phyloP scores from a whole-genome alignment of 192 early-diverging fungal genomes.

The Phlyctochytrium bullatum region DNA sequence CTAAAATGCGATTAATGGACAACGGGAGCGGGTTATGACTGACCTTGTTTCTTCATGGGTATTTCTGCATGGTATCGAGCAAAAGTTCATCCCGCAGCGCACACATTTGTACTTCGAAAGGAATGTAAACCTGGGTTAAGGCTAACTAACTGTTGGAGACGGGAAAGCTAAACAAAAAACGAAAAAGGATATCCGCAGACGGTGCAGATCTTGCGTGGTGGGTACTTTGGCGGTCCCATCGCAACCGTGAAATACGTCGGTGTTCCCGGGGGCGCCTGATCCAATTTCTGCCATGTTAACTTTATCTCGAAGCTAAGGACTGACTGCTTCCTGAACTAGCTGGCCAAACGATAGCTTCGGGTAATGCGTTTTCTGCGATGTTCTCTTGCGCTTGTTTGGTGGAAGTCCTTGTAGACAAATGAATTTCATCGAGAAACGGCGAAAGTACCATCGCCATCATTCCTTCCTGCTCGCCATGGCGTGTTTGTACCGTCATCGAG shows the following conservation, averaged over 20 bases:
- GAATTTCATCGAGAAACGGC: not conserved
- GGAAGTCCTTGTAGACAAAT: not conserved
- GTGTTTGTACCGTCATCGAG: not conserved
- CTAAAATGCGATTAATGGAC: no score
- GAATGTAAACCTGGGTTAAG: no score
- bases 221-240: slow-evolving; percentile 13
- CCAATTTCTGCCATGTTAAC: slow-evolving; percentile 11
- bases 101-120: slow-evolving; percentile 29
- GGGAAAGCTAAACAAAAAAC: no score
- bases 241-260: slow-evolving; percentile 27
- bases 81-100: slow-evolving; percentile 29
- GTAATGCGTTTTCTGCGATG: slow-evolving; percentile 1
- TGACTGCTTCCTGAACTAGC: slow-evolving; percentile 24
- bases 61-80: slow-evolving; percentile 22
- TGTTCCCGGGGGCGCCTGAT: not conserved
- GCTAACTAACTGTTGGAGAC: no score
- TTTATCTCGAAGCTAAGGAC: not conserved
- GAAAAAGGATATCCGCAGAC: no score
- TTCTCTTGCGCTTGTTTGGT: slow-evolving; percentile 1
- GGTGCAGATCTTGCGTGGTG: slow-evolving; percentile 30
- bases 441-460: slow-evolving; percentile 5
- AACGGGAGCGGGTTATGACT: not conserved
- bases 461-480: not conserved
- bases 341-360: slow-evolving; percentile 21
- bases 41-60: slow-evolving; percentile 31